phyloP scores from a whole-genome alignment of 106 monocot genomes.

The Alisma plantagoaquatica region DNA sequence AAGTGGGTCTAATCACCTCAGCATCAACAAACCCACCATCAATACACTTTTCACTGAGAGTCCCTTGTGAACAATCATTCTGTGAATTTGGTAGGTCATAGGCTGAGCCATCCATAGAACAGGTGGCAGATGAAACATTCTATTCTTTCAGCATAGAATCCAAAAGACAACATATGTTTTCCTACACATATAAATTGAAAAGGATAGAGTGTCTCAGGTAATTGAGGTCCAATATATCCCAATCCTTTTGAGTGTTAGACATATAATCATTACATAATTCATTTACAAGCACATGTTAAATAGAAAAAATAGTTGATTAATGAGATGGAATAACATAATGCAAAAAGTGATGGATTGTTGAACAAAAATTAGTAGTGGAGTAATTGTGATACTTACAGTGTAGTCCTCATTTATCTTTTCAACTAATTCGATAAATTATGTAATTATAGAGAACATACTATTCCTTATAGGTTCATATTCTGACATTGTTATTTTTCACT shows the following conservation, averaged over 20 bases:
- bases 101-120: too few species aligned
- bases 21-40: background rate
- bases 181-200: slow-evolving; percentile 69
- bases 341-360: slow-evolving; percentile 5
- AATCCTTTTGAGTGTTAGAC: slow-evolving; percentile 8
- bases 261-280: too few species aligned
- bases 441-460: slow-evolving; percentile 31
- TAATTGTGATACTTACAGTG: slow-evolving; percentile 45
- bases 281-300: too few species aligned
- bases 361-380: slow-evolving; percentile 5
- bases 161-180: slow-evolving; percentile 37
- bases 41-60: background rate
- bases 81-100: too few species aligned
- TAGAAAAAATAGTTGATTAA: too few species aligned
- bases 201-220: slow-evolving; percentile 43
- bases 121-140: slow-evolving; percentile 14
- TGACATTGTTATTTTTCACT: slow-evolving; percentile 31
- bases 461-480: slow-evolving; percentile 36
- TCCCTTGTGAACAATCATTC: too few species aligned
- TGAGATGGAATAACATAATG: too few species aligned
- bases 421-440: slow-evolving; percentile 41
- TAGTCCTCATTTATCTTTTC: slow-evolving; percentile 48
- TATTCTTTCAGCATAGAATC: slow-evolving; percentile 42
- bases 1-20: too few species aligned
- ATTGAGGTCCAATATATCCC: slow-evolving; percentile 71